These are phyloP conservation scores for Monascus purpureus DNA, from an alignment of 495 filamentous ascomycete genomes.

Conservation along the genomic window DNA sequence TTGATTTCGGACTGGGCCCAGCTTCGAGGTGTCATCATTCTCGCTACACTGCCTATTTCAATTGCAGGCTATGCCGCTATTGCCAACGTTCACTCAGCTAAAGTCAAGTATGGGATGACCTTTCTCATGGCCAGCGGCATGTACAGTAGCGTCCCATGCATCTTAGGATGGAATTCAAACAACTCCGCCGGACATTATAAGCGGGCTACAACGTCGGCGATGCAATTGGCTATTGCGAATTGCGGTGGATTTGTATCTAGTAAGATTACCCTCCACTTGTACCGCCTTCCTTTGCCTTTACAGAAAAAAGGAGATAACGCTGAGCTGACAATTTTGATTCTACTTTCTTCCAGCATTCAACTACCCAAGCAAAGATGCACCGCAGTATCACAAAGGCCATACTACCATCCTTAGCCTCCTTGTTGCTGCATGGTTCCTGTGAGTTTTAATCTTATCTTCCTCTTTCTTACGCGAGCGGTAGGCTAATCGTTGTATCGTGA, in stretches of 20 bases:
- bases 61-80: slow-evolving; percentile 38
- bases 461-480: slow-evolving; percentile 3
- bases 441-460: slow-evolving; percentile 15
- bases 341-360: slow-evolving; percentile 32
- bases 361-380: slow-evolving; percentile 39
- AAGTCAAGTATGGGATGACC: slow-evolving; percentile 38
- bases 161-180: slow-evolving; percentile 43
- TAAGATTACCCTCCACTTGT: too few species aligned
- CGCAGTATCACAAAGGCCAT: slow-evolving; percentile 38
- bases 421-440: slow-evolving; percentile 51
- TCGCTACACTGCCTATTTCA: slow-evolving; percentile 32
- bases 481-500: background rate
- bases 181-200: slow-evolving; percentile 51
- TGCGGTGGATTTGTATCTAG: slow-evolving; percentile 43
- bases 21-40: slow-evolving; percentile 32
- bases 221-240: slow-evolving; percentile 44
- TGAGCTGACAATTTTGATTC: background rate
- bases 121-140: slow-evolving; percentile 40
- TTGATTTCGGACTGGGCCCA: slow-evolving; percentile 31
- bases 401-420: slow-evolving; percentile 43
- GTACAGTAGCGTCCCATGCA: slow-evolving; percentile 35
- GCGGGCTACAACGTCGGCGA: slow-evolving; percentile 38
- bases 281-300: slow-evolving; percentile 10
- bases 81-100: slow-evolving; percentile 22
- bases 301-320: background rate